Evolutionary conservation across 805 yeast genomes (phyloP), one percentile per base, ranked within the genome.

Genomic region (Lachancea fermentati): DNA sequence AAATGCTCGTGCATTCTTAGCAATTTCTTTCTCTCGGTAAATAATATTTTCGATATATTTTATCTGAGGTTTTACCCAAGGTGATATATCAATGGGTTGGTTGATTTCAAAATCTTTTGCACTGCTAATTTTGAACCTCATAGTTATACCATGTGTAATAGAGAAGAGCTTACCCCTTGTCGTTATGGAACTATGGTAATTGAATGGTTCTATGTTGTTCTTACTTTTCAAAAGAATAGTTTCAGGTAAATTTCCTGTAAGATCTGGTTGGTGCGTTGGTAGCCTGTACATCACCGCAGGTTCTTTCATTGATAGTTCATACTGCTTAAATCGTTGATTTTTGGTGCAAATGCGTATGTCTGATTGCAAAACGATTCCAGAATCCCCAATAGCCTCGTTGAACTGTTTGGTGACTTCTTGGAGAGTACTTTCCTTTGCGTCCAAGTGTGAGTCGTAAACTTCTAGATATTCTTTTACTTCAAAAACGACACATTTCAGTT

Each of bases 381-480:
- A 59, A 11, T 46, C 43, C 3, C 60, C 50, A 4, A 66, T 42
- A 2, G 51, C 45, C 34, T 56, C 57, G 36, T 61, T 55, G 34
- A 55, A 40, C 36, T 54, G 60, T 12, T 63, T 60, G 31, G 60
- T 49, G 3, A 67, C 51, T 8, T 64, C 52, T 14, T 60, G 55
- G 14, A 78, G 48, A 34, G 68, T 60, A 18, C 59, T 50, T 44
- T 76, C 79, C 50, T 68, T 72, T 5, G 65, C 57, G n/a, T 72
- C 69, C 1, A 76, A 69, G 18, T 68, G 46, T 51, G 46, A 46
- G 49, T 75, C 78, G 40, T 69, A 71, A 37, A 75, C 67, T 50
- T 75, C 82, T 31, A 79, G 54, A 3, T 72, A 61, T 50, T 80
- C 85, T 43, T 69, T 68, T 4, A 80, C 47, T 44, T 75, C 79